These are phyloP conservation scores for Lentinula edodes DNA, from an alignment of 768 basidiomycete species.

Conservation along the genomic window DNA sequence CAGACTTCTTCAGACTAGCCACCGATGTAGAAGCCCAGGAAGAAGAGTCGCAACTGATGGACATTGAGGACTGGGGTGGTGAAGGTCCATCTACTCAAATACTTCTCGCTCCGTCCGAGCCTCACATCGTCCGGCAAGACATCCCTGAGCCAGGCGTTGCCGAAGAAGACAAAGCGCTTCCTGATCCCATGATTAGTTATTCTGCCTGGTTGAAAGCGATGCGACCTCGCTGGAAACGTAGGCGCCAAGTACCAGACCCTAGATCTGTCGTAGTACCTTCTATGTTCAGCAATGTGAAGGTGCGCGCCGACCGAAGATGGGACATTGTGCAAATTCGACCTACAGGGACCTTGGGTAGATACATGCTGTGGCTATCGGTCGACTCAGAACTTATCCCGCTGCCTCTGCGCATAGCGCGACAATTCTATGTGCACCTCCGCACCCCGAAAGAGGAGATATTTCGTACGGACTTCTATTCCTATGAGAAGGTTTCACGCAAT, in stretches of 20 bases:
- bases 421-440: conserved; percentile 92
- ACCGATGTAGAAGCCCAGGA: conserved; percentile 16
- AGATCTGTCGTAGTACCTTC: conserved; percentile 49
- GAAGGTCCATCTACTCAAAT: conserved; percentile 19
- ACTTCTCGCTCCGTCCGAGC: conserved; percentile 50
- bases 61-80: conserved; percentile 61
- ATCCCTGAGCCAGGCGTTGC: conserved; percentile 38
- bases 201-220: conserved; percentile 73
- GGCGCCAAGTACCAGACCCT: conserved; percentile 31
- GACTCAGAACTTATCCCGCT: conserved; percentile 75
- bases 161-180: conserved; percentile 36
- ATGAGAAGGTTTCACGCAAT: conserved; percentile 68
- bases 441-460: conserved; percentile 63
- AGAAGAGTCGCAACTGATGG: conserved; percentile 30
- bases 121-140: conserved; percentile 35
- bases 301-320: conserved; percentile 70
- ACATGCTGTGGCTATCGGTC: conserved; percentile 82
- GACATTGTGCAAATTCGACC: conserved; percentile 89
- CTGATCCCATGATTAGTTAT: conserved; percentile 63
- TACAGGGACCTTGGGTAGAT: conserved; percentile 74
- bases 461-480: conserved; percentile 59
- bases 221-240: conserved; percentile 71
- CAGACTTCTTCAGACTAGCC: conserved; percentile 77
- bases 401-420: conserved; percentile 79
- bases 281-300: conserved; percentile 65